Evolutionary conservation across 148 eudicot genomes (phyloP), one percentile per base, ranked within the genome.

Genomic region (Nepenthes gracilis): DNA sequence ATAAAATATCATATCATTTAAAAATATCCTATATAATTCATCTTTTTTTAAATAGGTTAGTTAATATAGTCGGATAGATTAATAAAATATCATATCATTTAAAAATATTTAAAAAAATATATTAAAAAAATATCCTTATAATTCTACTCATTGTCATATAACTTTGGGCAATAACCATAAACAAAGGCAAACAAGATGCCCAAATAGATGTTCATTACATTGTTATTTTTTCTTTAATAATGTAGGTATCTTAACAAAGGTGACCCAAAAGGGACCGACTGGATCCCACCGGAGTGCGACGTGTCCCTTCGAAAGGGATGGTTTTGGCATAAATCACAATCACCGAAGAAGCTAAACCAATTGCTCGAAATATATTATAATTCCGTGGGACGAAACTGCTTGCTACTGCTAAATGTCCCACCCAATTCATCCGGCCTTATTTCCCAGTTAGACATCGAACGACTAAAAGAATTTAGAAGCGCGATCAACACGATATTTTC

Each of bases 211-310:
- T 23, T 23, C 23, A 23, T 23, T 23, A 23, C 23, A 23, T 23
- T 23, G 23, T 23, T 23, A 23, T 23, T 23, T 23, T 23, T n/a
- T 15, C 11, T 55, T 6, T 10, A 36, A 40, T 2, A 0, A 23
- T 69, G 73, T 73, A 92, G 97, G 4, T 92, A 88, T 77, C 86
- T 92, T n/a, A 83, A 57, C 63, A 80, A 78, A 1, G 97, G 97
- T 5, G 97, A 92, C 55, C 75, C 93, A 2, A 72, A 55, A 67
- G 97, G 97, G 47, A 83, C 86, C 1, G 89, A 92, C 47, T 92
- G 96, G 97, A 50, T 92, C 12, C 88, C 97, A 3, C 74, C 97
- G 8, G 97, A 92, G 67, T 92, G 97, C 35, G 97, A 91, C 56
- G 96, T 91, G 5, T 91, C 97, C 0, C 83, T 91, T 61, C 69